A percentile compares a stretch with the other conserved stretches of the same genome.
These are phyloP conservation scores for Oryza glaberrima DNA, from an alignment of 176 grass and related monocot genomes.

Conservation along the genomic window DNA sequence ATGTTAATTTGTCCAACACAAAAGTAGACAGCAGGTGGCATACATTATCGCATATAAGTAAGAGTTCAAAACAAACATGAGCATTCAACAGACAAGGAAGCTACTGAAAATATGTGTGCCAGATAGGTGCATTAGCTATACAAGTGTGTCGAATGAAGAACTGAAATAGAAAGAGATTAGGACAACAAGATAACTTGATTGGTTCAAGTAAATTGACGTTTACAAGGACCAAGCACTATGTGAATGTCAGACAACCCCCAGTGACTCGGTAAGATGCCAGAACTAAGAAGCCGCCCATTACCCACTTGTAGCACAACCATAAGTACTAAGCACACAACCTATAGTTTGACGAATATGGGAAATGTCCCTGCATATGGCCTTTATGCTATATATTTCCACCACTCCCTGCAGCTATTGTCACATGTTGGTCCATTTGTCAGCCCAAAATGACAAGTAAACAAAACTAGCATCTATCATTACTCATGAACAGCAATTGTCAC, in stretches of 20 bases:
- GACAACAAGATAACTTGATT: constrained; percentile 4
- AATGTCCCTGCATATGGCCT: not conserved
- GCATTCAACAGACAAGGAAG: not conserved
- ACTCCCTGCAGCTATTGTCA: not conserved
- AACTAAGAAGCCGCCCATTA: not conserved
- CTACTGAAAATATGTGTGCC: not conserved
- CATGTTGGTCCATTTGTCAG: not conserved
- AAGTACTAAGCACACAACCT: constrained; percentile 15
- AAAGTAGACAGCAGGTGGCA: not conserved
- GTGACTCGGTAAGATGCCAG: not conserved
- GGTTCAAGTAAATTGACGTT: not conserved
- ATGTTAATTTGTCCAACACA: constrained; percentile 2
- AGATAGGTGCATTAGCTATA: too few relatives aligned
- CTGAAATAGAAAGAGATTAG: not conserved
- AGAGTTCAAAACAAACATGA: not conserved
- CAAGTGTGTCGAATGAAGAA: not conserved
- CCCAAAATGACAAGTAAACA: not conserved
- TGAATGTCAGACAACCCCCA: not conserved
- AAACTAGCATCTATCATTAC: not conserved
- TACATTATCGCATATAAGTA: not conserved
- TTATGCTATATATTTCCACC: constrained; percentile 5
- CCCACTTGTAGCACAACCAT: not conserved
- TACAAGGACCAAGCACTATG: constrained; percentile 4
- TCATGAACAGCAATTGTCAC: not conserved
- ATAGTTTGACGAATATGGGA: not conserved